Evolutionary conservation across 441 rosid genomes (phyloP).

Genomic region (Cnidoscolus chayamansa): DNA sequence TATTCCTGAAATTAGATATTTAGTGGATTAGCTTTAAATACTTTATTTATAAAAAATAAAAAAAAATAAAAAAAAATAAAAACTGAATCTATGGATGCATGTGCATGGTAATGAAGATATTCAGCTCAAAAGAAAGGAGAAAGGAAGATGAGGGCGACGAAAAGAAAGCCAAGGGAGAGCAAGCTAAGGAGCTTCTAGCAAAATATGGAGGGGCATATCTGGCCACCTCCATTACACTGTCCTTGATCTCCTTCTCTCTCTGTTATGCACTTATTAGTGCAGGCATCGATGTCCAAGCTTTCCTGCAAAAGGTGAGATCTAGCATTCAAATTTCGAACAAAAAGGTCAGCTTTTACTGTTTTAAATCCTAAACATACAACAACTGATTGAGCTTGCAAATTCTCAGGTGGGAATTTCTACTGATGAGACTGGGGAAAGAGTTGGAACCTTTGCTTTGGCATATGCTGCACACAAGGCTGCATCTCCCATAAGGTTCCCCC

Average conservation of each 20-base stretch:
- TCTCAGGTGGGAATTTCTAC: conserved; percentile 71
- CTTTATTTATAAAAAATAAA: too few species aligned
- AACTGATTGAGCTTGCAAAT: background rate
- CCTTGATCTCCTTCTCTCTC: conserved; percentile 71
- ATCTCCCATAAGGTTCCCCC: conserved; percentile 90
- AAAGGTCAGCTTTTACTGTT: background rate
- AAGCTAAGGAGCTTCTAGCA: conserved; percentile 76
- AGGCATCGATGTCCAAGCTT: conserved; percentile 72
- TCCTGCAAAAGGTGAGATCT: conserved; percentile 53
- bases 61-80: too few species aligned
- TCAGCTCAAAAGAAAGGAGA: conserved; percentile 55
- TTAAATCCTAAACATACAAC: too few species aligned
- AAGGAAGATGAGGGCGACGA: conserved; percentile 36
- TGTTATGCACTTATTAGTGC: conserved; percentile 62
- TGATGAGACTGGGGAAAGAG: conserved; percentile 68
- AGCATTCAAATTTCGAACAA: too few species aligned
- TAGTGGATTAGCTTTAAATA: too few species aligned
- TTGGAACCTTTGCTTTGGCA: conserved; percentile 82
- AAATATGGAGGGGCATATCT: conserved; percentile 95
- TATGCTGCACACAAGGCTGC: conserved; percentile 97
- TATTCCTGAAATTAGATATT: too few species aligned
- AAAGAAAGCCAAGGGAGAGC: conserved; percentile 60
- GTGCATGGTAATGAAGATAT: conserved; percentile 39
- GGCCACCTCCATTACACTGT: conserved; percentile 84
- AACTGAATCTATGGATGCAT: too few species aligned